These are phyloP conservation scores for Paragyromitra xinjiangensis DNA, from an alignment of 495 filamentous ascomycete species.

Conservation along the genomic window DNA sequence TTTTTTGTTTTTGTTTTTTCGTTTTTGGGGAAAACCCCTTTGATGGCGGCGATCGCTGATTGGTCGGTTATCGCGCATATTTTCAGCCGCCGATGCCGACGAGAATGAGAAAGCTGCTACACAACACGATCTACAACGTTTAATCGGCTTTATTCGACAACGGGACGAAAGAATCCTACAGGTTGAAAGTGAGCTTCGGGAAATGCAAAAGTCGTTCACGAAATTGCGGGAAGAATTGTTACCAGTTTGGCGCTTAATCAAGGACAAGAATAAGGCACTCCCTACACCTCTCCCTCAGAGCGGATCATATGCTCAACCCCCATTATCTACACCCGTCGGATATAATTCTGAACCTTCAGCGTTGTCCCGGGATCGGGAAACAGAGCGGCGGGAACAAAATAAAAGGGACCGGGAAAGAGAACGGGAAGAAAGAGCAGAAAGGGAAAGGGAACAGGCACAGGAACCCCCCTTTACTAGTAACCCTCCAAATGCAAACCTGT, in stretches of 20 bases:
- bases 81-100: conserved; percentile 84
- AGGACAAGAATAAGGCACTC: conserved; percentile 87
- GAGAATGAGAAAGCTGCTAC: conserved; percentile 84
- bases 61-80: conserved; percentile 35
- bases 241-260: conserved; percentile 85
- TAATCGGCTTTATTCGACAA: conserved; percentile 83
- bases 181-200: conserved; percentile 80
- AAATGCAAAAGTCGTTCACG: conserved; percentile 83
- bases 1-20: conserved; percentile 38
- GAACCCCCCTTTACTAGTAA: conserved; percentile 49
- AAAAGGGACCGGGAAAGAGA: conserved; percentile 47
- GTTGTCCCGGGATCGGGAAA: conserved; percentile 44
- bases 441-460: conserved; percentile 45
- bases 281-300: conserved; percentile 63
- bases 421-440: conserved; percentile 44
- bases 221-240: conserved; percentile 88
- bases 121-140: conserved; percentile 85
- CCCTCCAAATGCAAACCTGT: conserved; percentile 45
- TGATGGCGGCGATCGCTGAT: conserved; percentile 35
- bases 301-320: conserved; percentile 29
- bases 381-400: conserved; percentile 39
- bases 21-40: conserved; percentile 28
- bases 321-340: conserved; percentile 48
- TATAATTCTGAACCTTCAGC: conserved; percentile 47
- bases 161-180: conserved; percentile 86